Evolutionary conservation across 169 alveolate species (phyloP).

Genomic region (Cryptosporidium meleagridis): DNA sequence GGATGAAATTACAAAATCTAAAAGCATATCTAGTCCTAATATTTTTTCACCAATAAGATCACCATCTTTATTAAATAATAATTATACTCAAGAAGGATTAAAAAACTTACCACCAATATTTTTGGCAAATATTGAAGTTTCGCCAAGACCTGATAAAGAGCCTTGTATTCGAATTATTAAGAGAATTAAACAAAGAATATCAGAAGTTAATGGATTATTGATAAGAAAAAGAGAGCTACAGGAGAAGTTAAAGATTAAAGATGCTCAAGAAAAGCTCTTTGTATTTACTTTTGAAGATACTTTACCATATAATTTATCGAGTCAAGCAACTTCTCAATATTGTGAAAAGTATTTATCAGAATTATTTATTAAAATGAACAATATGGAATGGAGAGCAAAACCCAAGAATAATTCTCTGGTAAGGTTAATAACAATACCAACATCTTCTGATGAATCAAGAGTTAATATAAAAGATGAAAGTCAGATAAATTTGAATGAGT

Average conservation of each 20-base stretch:
- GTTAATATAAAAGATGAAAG: neutral
- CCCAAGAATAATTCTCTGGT: constrained; percentile 30
- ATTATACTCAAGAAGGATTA: neutral
- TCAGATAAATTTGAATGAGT: constrained; percentile 4
- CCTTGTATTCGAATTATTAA: constrained; percentile 56
- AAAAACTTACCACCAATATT: constrained; percentile 46
- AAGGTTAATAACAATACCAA: constrained; percentile 48
- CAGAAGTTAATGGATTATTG: constrained; percentile 59
- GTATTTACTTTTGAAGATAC: constrained; percentile 63
- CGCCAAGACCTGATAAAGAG: constrained; percentile 64
- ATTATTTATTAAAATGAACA: constrained; percentile 56
- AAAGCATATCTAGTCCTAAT: neutral
- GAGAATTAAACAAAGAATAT: constrained; percentile 59
- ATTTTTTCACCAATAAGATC: constrained; percentile 15
- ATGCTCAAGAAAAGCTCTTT: constrained; percentile 41
- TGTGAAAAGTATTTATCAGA: constrained; percentile 63
- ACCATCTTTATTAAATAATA: neutral
- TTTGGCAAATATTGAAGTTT: constrained; percentile 57
- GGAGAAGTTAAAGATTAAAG: constrained; percentile 13
- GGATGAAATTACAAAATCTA: constrained; percentile 18
- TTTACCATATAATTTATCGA: constrained; percentile 41
- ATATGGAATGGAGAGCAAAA: constrained; percentile 71
- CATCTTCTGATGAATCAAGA: neutral
- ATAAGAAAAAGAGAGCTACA: constrained; percentile 40
- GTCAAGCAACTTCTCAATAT: constrained; percentile 4